Base-by-base conservation (phyloP, 345 rosid genomes). In the Turnera subulata region DNA sequence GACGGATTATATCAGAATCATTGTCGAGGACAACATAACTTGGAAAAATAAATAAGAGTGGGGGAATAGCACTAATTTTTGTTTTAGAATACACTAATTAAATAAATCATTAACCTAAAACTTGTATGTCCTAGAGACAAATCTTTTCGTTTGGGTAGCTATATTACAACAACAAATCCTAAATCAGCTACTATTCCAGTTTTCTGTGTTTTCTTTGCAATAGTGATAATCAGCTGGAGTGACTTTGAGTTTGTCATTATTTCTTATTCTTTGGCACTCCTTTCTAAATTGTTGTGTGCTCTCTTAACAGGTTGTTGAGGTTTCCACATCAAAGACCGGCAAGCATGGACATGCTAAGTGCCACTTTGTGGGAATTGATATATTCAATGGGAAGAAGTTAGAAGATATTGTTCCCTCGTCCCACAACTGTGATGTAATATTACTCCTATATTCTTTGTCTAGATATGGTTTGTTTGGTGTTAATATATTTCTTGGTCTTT, bases 281-380 rank as follows among this genome's bases (percentile, higher is more conserved):
- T 50, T 11, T 17, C 16, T 43, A n/a, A n/a, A n/a, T 48, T 23
- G 16, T 47, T 0, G 19, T 23, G 42, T 21, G n/a, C 21, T 54
- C 44, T 22, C 25, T 21, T 11, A 40, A 50, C 79, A 85, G 91
- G 88, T 85, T 64, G 88, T 80, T 22, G 91, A 85, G 67, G 91
- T 85, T 55, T 85, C 91, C 22, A 85, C 91, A 56, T 80, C 88
- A 20, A 85, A 85, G 76, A 85, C 92, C 0, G 86, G 92, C 39
- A 85, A 85, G 68, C 92, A 85, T 35, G 89, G 92, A 46, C 92
- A 82, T 59, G 92, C 92, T 1, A 85, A 85, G 74, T 85, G 88
- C 66, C 88, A 85, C 84, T 85, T 85, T 55, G 93, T 82, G 15
- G 93, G 53, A 42, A 83, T 83, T 67, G 93, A 83, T 66, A 83